Evolutionary conservation across 495 filamentous ascomycete species (phyloP).

Genomic region (Cetradonia linearis): DNA sequence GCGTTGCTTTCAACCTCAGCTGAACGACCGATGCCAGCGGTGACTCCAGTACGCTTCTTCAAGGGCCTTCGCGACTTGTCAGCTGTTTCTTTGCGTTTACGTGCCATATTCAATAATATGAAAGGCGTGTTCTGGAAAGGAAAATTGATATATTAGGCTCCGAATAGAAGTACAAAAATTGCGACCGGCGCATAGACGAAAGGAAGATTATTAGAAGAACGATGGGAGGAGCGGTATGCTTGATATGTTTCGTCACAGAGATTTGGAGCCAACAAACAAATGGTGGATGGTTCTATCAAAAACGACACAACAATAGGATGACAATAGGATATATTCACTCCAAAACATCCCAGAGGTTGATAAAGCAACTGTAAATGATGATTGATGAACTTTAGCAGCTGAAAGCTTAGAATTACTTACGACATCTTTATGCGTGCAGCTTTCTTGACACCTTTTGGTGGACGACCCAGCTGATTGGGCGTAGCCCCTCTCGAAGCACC

Average conservation of each 20-base stretch:
- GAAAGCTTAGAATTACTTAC: no score
- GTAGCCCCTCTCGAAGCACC: conserved; percentile 49
- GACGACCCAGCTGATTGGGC: conserved; percentile 37
- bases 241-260: background rate
- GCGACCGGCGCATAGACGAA: background rate
- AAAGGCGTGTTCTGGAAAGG: background rate
- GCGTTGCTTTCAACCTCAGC: conserved; percentile 29
- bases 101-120: background rate
- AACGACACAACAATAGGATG: background rate
- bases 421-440: conserved; percentile 57
- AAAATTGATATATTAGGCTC: background rate
- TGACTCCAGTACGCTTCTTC: conserved; percentile 32
- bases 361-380: background rate
- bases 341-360: conserved; percentile 1
- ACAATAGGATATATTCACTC: conserved; percentile 11
- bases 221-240: background rate
- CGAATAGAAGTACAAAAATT: background rate
- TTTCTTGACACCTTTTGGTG: conserved; percentile 45
- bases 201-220: background rate
- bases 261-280: background rate
- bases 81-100: conserved; percentile 7
- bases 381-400: no score
- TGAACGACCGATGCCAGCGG: conserved; percentile 31
- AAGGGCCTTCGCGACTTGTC: conserved; percentile 26
- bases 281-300: conserved; percentile 7